These are phyloP conservation scores for Podila clonocystis DNA, from an alignment of 192 early-diverging fungal species.

Conservation along the genomic window DNA sequence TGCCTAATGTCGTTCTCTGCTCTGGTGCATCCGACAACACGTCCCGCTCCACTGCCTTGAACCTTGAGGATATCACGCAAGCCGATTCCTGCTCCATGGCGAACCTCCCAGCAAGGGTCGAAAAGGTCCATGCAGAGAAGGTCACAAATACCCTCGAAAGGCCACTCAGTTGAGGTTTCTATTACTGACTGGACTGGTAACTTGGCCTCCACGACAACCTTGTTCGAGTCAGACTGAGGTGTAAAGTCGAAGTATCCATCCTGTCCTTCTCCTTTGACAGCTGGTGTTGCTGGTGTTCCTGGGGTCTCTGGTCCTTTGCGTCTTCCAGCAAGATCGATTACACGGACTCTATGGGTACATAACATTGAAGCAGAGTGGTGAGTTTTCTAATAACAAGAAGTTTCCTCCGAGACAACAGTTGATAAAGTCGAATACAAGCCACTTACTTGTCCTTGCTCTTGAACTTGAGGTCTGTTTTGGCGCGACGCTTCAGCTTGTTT, in stretches of 20 bases:
- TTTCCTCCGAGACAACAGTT: too few species aligned
- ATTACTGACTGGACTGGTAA: constrained; percentile 49
- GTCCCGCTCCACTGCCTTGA: constrained; percentile 88
- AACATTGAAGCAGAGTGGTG: too few species aligned
- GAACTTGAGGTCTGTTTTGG: constrained; percentile 80
- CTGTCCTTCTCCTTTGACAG: constrained; percentile 25
- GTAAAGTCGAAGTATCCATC: constrained; percentile 65
- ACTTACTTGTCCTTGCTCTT: constrained; percentile 77
- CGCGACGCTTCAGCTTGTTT: constrained; percentile 89
- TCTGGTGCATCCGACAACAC: constrained; percentile 60
- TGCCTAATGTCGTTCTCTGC: constrained; percentile 74
- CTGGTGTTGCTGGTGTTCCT: constrained; percentile 31
- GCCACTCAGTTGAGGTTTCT: constrained; percentile 59
- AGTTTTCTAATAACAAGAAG: too few species aligned
- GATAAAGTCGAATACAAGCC: too few species aligned
- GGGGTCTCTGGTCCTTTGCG: constrained; percentile 37
- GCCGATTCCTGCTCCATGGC: constrained; percentile 97
- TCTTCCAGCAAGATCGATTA: constrained; percentile 51
- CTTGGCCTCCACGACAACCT: constrained; percentile 78
- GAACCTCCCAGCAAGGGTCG: constrained; percentile 87
- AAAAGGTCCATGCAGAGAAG: constrained; percentile 66
- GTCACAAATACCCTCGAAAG: constrained; percentile 67
- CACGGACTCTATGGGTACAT: constrained; percentile 52
- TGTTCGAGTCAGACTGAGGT: constrained; percentile 65
- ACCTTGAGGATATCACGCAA: constrained; percentile 87